phyloP scores from a whole-genome alignment of 805 yeast species.

The Cyberlindnera maclurae region DNA sequence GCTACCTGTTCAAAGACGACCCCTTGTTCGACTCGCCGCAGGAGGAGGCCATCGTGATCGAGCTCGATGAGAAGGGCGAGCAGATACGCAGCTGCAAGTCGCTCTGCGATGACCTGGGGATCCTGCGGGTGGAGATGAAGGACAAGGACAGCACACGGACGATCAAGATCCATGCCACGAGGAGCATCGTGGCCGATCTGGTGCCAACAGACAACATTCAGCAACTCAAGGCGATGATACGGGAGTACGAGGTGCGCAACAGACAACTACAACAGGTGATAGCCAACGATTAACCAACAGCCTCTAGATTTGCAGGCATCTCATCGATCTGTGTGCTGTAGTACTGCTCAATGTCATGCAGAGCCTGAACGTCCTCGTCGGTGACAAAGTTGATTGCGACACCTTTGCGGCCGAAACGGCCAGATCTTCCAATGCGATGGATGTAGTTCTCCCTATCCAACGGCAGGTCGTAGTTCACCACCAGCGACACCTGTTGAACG shows the following conservation, averaged over 20 bases:
- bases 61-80: slow-evolving; percentile 17
- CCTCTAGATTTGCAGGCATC: slow-evolving; percentile 66
- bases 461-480: slow-evolving; percentile 93
- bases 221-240: slow-evolving; percentile 14
- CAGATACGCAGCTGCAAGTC: slow-evolving; percentile 8
- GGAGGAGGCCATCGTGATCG: slow-evolving; percentile 21
- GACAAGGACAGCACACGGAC: slow-evolving; percentile 21
- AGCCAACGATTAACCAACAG: background rate
- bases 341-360: slow-evolving; percentile 69
- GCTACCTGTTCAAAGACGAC: slow-evolving; percentile 23
- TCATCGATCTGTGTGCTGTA: slow-evolving; percentile 71
- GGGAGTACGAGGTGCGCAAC: slow-evolving; percentile 16
- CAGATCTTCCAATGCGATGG: slow-evolving; percentile 97
- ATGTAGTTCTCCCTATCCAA: slow-evolving; percentile 89
- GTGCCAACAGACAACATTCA: slow-evolving; percentile 9
- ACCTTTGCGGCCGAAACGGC: slow-evolving; percentile 98
- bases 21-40: slow-evolving; percentile 14
- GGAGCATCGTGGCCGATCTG: slow-evolving; percentile 7
- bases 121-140: slow-evolving; percentile 13
- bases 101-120: slow-evolving; percentile 15
- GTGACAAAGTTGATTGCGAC: slow-evolving; percentile 94
- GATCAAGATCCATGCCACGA: slow-evolving; percentile 18
- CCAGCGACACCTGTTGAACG: slow-evolving; percentile 95
- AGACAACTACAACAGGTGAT: slow-evolving; percentile 13
- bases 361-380: slow-evolving; percentile 60